Conservation (phyloP, 2,329 filamentous ascomycete genomes). For the Talaromyces funiculosus region DNA sequence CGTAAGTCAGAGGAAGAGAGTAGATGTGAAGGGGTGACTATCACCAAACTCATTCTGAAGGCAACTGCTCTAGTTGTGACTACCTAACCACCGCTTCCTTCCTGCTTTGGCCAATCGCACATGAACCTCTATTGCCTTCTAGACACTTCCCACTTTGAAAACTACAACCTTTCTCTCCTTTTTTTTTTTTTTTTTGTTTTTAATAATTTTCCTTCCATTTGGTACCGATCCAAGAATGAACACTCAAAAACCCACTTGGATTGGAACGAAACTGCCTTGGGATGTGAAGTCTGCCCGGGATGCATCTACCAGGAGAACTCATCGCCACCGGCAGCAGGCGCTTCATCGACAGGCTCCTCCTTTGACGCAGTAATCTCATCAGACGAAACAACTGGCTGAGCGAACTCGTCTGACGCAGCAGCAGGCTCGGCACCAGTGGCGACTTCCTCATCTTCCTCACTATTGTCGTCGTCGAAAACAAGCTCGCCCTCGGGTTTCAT, state of each 20-base stretch:
- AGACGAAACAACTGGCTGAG: neutral
- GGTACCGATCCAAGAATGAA: neutral
- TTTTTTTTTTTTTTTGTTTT: neutral
- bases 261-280: neutral
- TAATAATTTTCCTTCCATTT: neutral
- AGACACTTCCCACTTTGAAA: neutral
- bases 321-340: neutral
- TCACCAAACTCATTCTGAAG: neutral
- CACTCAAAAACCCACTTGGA: neutral
- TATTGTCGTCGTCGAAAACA: constrained; percentile 51
- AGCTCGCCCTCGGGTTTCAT: constrained; percentile 43
- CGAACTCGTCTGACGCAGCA: neutral
- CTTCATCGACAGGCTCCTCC: neutral
- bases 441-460: constrained; percentile 33
- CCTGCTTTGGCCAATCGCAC: neutral
- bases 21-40: neutral
- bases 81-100: neutral
- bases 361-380: neutral
- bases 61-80: neutral
- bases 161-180: neutral
- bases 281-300: neutral
- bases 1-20: neutral
- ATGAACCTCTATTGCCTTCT: neutral
- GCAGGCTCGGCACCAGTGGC: neutral
- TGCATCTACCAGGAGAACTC: constrained; percentile 1